Evolutionary conservation across 169 alveolate species (phyloP).

Genomic region (Ichthyophthirius multifiliis): DNA sequence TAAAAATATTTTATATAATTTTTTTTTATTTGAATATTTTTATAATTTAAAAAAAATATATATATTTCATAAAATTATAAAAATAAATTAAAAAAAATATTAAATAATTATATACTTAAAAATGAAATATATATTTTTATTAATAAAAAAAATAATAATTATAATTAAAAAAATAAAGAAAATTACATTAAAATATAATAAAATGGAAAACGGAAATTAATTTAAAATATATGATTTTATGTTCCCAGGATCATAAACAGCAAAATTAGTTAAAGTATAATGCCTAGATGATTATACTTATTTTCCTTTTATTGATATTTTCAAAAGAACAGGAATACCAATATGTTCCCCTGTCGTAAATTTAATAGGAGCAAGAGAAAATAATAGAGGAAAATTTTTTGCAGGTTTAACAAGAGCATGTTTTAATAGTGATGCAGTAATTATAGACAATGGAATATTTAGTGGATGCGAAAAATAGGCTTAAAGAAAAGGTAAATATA

Average conservation of each 20-base stretch:
- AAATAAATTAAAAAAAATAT: too few relatives aligned
- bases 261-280: slow-evolving; percentile 47
- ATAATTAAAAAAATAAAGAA: too few relatives aligned
- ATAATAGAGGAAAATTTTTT: slow-evolving; percentile 63
- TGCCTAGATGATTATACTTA: slow-evolving; percentile 59
- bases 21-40: too few relatives aligned
- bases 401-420: slow-evolving; percentile 85
- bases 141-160: too few relatives aligned
- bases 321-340: slow-evolving; percentile 60
- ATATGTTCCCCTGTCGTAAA: slow-evolving; percentile 72
- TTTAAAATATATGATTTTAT: slow-evolving; percentile 74
- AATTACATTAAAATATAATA: too few relatives aligned
- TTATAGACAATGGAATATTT: slow-evolving; percentile 74
- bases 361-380: slow-evolving; percentile 72
- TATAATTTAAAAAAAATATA: too few relatives aligned
- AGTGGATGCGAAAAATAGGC: slow-evolving; percentile 82
- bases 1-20: too few relatives aligned
- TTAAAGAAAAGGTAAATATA: slow-evolving; percentile 64
- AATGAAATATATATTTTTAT: too few relatives aligned
- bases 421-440: slow-evolving; percentile 72
- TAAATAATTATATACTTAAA: too few relatives aligned
- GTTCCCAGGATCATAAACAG: slow-evolving; percentile 77
- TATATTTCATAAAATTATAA: too few relatives aligned
- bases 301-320: slow-evolving; percentile 62
- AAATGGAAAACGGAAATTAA: background rate